phyloP scores from a whole-genome alignment of 2,329 filamentous ascomycete species.

The Zymoseptoria brevis region DNA sequence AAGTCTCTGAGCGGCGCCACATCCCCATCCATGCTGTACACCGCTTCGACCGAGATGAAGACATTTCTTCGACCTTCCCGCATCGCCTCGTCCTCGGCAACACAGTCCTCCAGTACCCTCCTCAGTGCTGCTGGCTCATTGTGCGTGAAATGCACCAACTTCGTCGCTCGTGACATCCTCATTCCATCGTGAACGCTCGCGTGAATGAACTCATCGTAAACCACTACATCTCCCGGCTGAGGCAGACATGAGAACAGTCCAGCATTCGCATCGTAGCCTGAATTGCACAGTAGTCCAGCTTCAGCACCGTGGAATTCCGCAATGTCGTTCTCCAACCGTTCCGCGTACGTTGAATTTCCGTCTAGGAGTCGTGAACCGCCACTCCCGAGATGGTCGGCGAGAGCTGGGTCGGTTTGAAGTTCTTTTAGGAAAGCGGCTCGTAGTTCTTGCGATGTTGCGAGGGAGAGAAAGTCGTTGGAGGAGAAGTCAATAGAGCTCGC shows the following conservation, averaged over 20 bases:
- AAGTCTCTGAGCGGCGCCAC: conserved; percentile 57
- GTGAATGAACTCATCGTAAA: conserved; percentile 70
- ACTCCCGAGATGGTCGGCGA: conserved; percentile 39
- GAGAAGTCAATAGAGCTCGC: conserved; percentile 48
- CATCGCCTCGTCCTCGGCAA: conserved; percentile 28
- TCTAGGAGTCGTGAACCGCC: conserved; percentile 57
- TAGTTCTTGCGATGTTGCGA: conserved; percentile 43
- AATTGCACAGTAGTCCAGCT: conserved; percentile 53
- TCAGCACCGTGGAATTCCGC: conserved; percentile 53
- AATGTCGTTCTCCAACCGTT: conserved; percentile 51
- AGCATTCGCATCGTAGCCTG: conserved; percentile 44
- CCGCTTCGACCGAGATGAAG: conserved; percentile 60
- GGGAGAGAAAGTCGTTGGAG: conserved; percentile 58
- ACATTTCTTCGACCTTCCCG: conserved; percentile 42
- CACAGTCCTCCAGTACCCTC: conserved; percentile 24
- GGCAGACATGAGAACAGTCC: conserved; percentile 43
- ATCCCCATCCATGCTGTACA: conserved; percentile 83
- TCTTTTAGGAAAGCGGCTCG: conserved; percentile 43
- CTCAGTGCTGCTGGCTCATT: conserved; percentile 40
- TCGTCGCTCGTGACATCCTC: conserved; percentile 51
- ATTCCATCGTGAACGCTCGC: conserved; percentile 75
- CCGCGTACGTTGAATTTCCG: conserved; percentile 55
- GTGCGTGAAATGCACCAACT: conserved; percentile 48
- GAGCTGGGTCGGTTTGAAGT: conserved; percentile 28
- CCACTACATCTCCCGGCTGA: conserved; percentile 43